These are phyloP conservation scores for Calvatia gigantea DNA, from an alignment of 768 basidiomycete species.

Conservation along the genomic window DNA sequence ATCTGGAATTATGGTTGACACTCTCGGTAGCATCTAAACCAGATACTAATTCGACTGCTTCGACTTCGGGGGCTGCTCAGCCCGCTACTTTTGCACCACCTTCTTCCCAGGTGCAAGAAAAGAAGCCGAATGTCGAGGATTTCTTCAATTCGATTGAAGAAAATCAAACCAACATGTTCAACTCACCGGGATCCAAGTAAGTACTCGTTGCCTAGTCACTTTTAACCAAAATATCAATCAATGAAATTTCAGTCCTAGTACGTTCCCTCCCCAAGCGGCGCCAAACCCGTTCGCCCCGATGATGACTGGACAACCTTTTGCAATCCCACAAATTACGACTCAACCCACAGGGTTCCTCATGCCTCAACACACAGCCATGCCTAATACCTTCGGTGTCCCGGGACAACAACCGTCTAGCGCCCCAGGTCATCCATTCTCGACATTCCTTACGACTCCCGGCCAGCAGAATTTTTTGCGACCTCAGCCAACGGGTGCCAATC, in stretches of 20 bases:
- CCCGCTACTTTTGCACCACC: slow-evolving; percentile 17
- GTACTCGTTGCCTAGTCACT: slow-evolving; percentile 7
- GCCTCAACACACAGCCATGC: slow-evolving; percentile 45
- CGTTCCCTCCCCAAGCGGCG: slow-evolving; percentile 54
- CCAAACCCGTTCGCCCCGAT: slow-evolving; percentile 79
- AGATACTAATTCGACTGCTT: not conserved
- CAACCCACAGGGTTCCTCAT: slow-evolving; percentile 60
- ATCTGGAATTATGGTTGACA: not conserved
- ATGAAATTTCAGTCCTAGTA: slow-evolving; percentile 36
- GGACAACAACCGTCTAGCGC: slow-evolving; percentile 27
- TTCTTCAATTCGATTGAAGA: slow-evolving; percentile 90
- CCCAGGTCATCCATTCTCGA: slow-evolving; percentile 47
- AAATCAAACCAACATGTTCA: slow-evolving; percentile 71
- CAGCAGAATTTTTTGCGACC: slow-evolving; percentile 47
- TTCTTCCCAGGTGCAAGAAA: slow-evolving; percentile 24
- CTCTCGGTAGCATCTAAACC: not conserved
- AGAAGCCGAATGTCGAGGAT: slow-evolving; percentile 62
- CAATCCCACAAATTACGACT: slow-evolving; percentile 35
- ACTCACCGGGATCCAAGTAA: slow-evolving; percentile 59
- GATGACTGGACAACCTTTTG: slow-evolving; percentile 46
- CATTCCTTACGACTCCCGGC: slow-evolving; percentile 47
- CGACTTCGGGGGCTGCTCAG: not conserved
- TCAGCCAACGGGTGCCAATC: slow-evolving; percentile 68
- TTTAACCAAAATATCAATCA: not conserved
- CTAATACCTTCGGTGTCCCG: slow-evolving; percentile 35